Percentiles rank a stretch among this genome's conserved stretches.
Conservation (phyloP, 2,329 filamentous ascomycete species). For the Bertia moriformis region DNA sequence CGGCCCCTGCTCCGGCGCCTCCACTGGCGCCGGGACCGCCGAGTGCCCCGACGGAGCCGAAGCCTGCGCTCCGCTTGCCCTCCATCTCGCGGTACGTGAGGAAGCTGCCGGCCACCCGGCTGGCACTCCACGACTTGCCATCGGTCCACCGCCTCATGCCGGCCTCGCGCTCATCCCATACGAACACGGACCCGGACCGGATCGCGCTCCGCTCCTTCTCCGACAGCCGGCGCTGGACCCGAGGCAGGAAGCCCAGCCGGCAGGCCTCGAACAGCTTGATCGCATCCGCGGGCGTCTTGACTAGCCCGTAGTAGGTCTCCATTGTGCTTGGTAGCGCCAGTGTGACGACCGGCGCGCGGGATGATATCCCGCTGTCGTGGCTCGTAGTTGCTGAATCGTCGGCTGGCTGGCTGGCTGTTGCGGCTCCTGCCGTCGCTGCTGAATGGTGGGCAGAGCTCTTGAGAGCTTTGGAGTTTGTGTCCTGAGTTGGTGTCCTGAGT, state of each 20-base stretch:
- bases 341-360: too few relatives aligned
- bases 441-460: too few relatives aligned
- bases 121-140: constrained; percentile 67
- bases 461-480: too few relatives aligned
- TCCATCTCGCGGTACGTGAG: constrained; percentile 68
- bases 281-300: constrained; percentile 60
- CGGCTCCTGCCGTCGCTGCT: too few relatives aligned
- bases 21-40: constrained; percentile 17
- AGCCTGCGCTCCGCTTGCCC: constrained; percentile 54
- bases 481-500: too few relatives aligned
- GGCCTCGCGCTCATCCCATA: constrained; percentile 66
- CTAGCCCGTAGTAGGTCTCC: constrained; percentile 65
- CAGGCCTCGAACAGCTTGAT: constrained; percentile 67
- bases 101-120: constrained; percentile 62
- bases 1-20: too few relatives aligned
- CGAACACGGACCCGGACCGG: constrained; percentile 62
- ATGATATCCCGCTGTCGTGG: too few relatives aligned
- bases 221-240: constrained; percentile 57
- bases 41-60: constrained; percentile 29
- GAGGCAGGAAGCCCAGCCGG: constrained; percentile 53
- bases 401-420: too few relatives aligned
- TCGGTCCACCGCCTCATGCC: constrained; percentile 70
- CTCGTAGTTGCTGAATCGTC: too few relatives aligned
- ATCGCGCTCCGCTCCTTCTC: constrained; percentile 67
- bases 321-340: too few relatives aligned